Percentiles rank a stretch among this genome's conserved stretches.
Conservation (phyloP, 805 yeast species). For the Henningerozyma blattae region DNA sequence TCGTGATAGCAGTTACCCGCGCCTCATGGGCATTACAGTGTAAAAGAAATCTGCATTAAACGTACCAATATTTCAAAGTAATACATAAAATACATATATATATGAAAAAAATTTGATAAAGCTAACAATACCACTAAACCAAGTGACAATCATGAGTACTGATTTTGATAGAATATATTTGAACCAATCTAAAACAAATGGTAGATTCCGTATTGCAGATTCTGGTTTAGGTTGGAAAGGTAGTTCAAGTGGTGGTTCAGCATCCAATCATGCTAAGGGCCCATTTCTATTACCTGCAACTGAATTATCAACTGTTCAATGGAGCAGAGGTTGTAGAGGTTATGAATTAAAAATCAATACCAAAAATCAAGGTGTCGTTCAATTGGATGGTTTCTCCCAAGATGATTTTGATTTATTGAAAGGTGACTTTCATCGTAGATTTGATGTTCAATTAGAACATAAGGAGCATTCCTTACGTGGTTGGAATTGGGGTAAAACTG, state of each 20-base stretch:
- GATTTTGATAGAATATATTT: slow-evolving; percentile 87
- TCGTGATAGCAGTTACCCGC: too few species aligned
- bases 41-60: too few species aligned
- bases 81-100: too few species aligned
- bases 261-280: slow-evolving; percentile 37
- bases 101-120: too few species aligned
- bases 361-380: slow-evolving; percentile 72
- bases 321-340: slow-evolving; percentile 94
- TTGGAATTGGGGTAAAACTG: slow-evolving; percentile 98
- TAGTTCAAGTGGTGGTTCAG: slow-evolving; percentile 28
- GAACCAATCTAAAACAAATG: slow-evolving; percentile 73
- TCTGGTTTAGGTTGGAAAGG: slow-evolving; percentile 98
- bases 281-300: slow-evolving; percentile 88
- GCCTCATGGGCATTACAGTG: too few species aligned
- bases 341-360: slow-evolving; percentile 84
- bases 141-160: too few species aligned
- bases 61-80: too few species aligned
- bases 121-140: too few species aligned
- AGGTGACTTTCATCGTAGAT: slow-evolving; percentile 70
- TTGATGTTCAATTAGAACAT: slow-evolving; percentile 61
- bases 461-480: slow-evolving; percentile 91
- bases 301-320: slow-evolving; percentile 64
- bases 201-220: slow-evolving; percentile 89
- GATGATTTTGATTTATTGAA: slow-evolving; percentile 75
- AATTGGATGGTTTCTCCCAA: slow-evolving; percentile 83